Evolutionary conservation across 768 basidiomycete genomes (phyloP).

Genomic region (Suillus americanus): DNA sequence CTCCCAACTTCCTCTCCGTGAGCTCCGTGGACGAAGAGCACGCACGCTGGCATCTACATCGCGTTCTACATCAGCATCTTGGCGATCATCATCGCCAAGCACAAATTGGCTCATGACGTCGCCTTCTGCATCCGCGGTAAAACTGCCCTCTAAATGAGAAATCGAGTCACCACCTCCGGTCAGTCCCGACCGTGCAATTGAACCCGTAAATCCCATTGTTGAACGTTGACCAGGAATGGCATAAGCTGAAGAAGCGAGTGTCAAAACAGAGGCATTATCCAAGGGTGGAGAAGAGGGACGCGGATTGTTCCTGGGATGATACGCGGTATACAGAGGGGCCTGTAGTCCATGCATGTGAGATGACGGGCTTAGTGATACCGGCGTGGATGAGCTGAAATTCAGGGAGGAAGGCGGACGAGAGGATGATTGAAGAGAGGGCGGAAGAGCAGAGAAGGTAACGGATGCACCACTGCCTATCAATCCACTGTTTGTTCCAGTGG

Average conservation of each 20-base stretch:
- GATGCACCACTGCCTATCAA: conserved; percentile 51
- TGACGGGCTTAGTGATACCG: conserved; percentile 29
- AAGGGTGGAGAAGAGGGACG: conserved; percentile 87
- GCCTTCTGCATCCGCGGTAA: conserved; percentile 47
- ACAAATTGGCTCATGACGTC: conserved; percentile 71
- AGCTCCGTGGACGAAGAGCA: conserved; percentile 85
- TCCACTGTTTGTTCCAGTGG: conserved; percentile 49
- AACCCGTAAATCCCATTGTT: conserved; percentile 43
- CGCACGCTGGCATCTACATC: conserved; percentile 88
- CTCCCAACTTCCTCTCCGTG: conserved; percentile 88
- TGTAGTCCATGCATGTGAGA: conserved; percentile 43
- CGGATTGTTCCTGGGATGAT: conserved; percentile 95
- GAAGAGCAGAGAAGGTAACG: conserved; percentile 73
- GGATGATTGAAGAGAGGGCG: conserved; percentile 44
- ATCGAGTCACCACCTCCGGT: conserved; percentile 56
- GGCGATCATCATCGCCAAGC: conserved; percentile 63
- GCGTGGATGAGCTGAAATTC: conserved; percentile 26
- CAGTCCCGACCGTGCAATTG: conserved; percentile 50
- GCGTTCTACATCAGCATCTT: conserved; percentile 48
- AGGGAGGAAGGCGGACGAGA: conserved; percentile 44
- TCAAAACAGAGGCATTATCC: conserved; percentile 91
- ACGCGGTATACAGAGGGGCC: conserved; percentile 86
- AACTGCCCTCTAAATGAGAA: conserved; percentile 70
- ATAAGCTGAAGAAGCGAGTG: conserved; percentile 91
- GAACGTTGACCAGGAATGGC: conserved; percentile 61